phyloP scores from a whole-genome alignment of 2,329 filamentous ascomycete species.

The Ramularia endophylla region DNA sequence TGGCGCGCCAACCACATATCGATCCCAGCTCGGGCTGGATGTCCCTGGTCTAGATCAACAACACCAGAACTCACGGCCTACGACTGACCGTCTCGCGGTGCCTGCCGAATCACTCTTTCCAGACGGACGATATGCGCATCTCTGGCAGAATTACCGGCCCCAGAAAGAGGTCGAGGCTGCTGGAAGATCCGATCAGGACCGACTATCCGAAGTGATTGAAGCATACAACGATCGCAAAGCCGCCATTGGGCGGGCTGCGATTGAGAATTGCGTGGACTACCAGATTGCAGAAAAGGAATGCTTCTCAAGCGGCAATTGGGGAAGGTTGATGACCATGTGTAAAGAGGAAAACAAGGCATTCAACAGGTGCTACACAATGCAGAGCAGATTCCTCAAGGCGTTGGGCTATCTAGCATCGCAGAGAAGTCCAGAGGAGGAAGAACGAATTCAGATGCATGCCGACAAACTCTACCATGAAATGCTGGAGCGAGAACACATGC shows the following conservation, averaged over 20 bases:
- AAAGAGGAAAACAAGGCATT: slow-evolving; percentile 68
- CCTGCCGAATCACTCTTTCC: slow-evolving; percentile 55
- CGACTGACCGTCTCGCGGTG: slow-evolving; percentile 32
- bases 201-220: slow-evolving; percentile 71
- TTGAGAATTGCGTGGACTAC: slow-evolving; percentile 90
- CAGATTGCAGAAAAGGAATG: slow-evolving; percentile 79
- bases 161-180: slow-evolving; percentile 63
- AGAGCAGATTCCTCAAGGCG: slow-evolving; percentile 85
- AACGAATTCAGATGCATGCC: slow-evolving; percentile 89
- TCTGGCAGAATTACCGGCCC: slow-evolving; percentile 89
- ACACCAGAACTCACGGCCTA: slow-evolving; percentile 18
- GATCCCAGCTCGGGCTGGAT: slow-evolving; percentile 26
- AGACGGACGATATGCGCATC: slow-evolving; percentile 71
- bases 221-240: slow-evolving; percentile 77
- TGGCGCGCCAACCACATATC: slow-evolving; percentile 27
- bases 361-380: slow-evolving; percentile 82
- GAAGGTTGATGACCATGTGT: slow-evolving; percentile 72
- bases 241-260: slow-evolving; percentile 69
- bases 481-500: slow-evolving; percentile 69
- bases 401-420: slow-evolving; percentile 74
- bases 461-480: slow-evolving; percentile 86
- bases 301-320: slow-evolving; percentile 65
- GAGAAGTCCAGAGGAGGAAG: slow-evolving; percentile 62
- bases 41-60: slow-evolving; percentile 18
- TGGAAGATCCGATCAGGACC: slow-evolving; percentile 70